These are phyloP conservation scores for Entomortierella beljakovae DNA, from an alignment of 192 early-diverging fungal genomes.

Conservation along the genomic window DNA sequence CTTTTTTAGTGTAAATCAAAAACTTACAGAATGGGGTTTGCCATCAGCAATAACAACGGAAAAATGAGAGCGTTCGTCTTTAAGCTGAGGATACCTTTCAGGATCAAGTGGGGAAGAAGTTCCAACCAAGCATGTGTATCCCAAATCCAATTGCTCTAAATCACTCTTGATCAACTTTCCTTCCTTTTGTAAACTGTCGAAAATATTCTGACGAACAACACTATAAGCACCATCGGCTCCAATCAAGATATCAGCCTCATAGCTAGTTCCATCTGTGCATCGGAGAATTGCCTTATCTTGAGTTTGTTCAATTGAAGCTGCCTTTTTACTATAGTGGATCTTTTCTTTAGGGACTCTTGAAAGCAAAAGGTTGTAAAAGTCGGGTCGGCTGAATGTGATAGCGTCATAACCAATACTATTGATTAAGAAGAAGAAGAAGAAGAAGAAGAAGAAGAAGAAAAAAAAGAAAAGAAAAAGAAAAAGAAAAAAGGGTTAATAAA, in stretches of 20 bases:
- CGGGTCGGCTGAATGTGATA: not conserved
- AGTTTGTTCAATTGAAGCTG: conserved; percentile 16
- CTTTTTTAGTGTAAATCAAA: no score
- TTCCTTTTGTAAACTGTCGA: conserved; percentile 17
- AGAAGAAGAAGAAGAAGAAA: no score
- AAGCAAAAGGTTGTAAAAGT: not conserved
- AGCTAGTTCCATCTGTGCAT: conserved; percentile 6
- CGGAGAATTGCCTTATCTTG: conserved; percentile 21
- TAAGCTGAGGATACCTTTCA: conserved; percentile 23
- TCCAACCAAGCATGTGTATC: conserved; percentile 20
- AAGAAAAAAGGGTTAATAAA: not conserved
- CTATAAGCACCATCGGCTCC: no score
- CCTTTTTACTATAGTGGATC: not conserved
- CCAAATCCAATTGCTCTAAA: not conserved
- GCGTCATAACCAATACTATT: conserved; percentile 2
- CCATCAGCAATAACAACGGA: conserved; percentile 8
- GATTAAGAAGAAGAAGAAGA: no score
- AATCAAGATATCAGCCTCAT: conserved; percentile 32
- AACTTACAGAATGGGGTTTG: conserved; percentile 19
- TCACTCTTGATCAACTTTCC: conserved; percentile 15
- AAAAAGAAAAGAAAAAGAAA: not conserved
- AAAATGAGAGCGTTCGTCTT: conserved; percentile 13
- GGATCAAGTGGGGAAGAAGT: conserved; percentile 17
- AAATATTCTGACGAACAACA: conserved; percentile 31
- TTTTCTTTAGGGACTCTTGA: not conserved